Evolutionary conservation across 805 yeast species (phyloP).

Genomic region (Millerozyma miso): DNA sequence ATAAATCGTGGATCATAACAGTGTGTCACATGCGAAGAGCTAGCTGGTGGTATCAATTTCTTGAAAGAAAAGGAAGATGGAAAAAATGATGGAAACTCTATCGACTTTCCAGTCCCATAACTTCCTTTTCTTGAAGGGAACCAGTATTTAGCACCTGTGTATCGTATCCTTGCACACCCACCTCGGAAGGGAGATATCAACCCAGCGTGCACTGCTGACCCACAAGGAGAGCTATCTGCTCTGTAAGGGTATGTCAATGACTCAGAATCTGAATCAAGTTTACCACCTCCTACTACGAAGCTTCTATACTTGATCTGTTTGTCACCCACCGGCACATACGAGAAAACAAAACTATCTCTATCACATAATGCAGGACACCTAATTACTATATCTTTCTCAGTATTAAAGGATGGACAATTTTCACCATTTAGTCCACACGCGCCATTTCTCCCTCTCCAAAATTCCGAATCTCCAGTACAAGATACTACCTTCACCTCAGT

Average conservation of each 20-base stretch:
- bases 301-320: constrained; percentile 64
- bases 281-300: constrained; percentile 76
- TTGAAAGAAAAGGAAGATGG: constrained; percentile 69
- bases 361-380: constrained; percentile 90
- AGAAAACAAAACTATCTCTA: constrained; percentile 69
- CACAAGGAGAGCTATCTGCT: constrained; percentile 86
- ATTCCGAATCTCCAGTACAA: constrained; percentile 41
- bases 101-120: constrained; percentile 49
- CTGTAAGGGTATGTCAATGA: constrained; percentile 58
- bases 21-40: constrained; percentile 30
- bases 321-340: constrained; percentile 71
- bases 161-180: constrained; percentile 67
- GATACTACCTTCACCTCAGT: constrained; percentile 41
- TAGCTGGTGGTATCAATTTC: constrained; percentile 14
- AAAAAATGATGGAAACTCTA: constrained; percentile 66
- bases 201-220: constrained; percentile 87
- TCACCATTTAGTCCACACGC: constrained; percentile 71
- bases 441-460: constrained; percentile 76
- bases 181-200: constrained; percentile 68
- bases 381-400: constrained; percentile 46
- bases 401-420: constrained; percentile 47
- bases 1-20: constrained; percentile 68
- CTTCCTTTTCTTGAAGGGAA: constrained; percentile 50
- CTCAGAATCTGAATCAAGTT: constrained; percentile 8
- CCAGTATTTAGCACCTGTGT: constrained; percentile 34